These are phyloP conservation scores for Centella asiatica DNA, from an alignment of 129 eudicot genomes.

Conservation along the genomic window DNA sequence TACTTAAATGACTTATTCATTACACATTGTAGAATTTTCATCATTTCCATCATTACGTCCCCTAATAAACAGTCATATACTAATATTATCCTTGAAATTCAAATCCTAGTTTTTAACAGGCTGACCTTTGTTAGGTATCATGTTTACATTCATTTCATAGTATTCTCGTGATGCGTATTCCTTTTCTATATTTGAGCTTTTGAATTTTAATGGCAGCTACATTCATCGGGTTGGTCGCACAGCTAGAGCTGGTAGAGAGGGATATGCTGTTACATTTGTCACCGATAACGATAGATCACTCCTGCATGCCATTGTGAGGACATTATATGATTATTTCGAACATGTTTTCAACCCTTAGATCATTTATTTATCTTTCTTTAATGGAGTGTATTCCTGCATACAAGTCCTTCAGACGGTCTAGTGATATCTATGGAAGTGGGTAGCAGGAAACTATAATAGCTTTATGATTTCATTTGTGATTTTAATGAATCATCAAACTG, in stretches of 20 bases:
- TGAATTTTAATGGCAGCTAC: slow-evolving; percentile 32
- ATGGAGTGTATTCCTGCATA: neutral
- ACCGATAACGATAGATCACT: slow-evolving; percentile 89
- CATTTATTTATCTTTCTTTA: too few species aligned
- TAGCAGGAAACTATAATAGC: too few species aligned
- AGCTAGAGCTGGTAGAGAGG: slow-evolving; percentile 95
- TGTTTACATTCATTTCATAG: neutral
- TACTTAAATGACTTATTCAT: too few species aligned
- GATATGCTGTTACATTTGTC: slow-evolving; percentile 93
- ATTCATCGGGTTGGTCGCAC: slow-evolving; percentile 99
- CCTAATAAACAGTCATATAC: neutral
- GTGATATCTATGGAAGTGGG: too few species aligned
- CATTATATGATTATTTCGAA: too few species aligned
- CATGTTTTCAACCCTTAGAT: neutral
- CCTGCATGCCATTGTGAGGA: slow-evolving; percentile 74
- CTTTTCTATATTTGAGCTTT: neutral
- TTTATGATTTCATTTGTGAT: too few species aligned
- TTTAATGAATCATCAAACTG: too few species aligned
- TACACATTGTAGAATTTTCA: too few species aligned
- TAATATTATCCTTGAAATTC: neutral
- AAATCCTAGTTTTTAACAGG: neutral
- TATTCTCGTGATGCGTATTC: neutral
- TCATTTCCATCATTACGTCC: neutral
- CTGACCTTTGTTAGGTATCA: neutral
- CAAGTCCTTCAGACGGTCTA: too few species aligned